Evolutionary conservation across 2,329 filamentous ascomycete genomes (phyloP).

Genomic region (Alternaria triticimaculans): DNA sequence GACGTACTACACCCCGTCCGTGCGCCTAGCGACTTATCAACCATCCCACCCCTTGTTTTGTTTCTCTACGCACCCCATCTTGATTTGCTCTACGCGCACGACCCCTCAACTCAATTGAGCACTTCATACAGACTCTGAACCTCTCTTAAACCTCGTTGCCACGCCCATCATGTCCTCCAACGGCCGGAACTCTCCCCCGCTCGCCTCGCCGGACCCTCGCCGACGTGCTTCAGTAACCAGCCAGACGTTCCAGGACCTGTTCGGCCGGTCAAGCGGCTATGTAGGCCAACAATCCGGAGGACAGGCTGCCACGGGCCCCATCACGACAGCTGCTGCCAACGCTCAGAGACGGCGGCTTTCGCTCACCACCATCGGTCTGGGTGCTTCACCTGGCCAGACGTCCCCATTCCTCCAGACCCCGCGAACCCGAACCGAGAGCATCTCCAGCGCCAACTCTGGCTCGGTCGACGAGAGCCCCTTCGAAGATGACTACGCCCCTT

Average conservation of each 20-base stretch:
- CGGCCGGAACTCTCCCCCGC: conserved; percentile 50
- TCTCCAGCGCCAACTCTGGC: conserved; percentile 56
- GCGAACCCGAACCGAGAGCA: conserved; percentile 54
- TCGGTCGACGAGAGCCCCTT: conserved; percentile 59
- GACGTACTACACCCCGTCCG: conserved; percentile 35
- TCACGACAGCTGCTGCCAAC: conserved; percentile 57
- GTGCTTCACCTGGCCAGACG: conserved; percentile 51
- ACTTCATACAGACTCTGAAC: conserved; percentile 12
- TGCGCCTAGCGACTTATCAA: conserved; percentile 31
- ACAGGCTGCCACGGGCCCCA: conserved; percentile 52
- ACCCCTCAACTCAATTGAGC: background rate
- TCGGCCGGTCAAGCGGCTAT: conserved; percentile 49
- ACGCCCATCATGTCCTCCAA: conserved; percentile 43
- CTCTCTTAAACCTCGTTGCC: background rate
- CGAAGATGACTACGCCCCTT: conserved; percentile 62
- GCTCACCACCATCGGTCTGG: conserved; percentile 57
- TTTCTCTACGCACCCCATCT: conserved; percentile 14
- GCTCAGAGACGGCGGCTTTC: conserved; percentile 59
- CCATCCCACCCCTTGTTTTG: conserved; percentile 20
- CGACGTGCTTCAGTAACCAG: conserved; percentile 58
- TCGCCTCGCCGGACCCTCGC: conserved; percentile 44
- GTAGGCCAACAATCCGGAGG: conserved; percentile 38
- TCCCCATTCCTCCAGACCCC: conserved; percentile 51
- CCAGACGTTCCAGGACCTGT: conserved; percentile 58
- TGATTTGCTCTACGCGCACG: background rate